Evolutionary conservation across 352 stramenopile species (phyloP).

Genomic region (Phytophthora agathidicida): DNA sequence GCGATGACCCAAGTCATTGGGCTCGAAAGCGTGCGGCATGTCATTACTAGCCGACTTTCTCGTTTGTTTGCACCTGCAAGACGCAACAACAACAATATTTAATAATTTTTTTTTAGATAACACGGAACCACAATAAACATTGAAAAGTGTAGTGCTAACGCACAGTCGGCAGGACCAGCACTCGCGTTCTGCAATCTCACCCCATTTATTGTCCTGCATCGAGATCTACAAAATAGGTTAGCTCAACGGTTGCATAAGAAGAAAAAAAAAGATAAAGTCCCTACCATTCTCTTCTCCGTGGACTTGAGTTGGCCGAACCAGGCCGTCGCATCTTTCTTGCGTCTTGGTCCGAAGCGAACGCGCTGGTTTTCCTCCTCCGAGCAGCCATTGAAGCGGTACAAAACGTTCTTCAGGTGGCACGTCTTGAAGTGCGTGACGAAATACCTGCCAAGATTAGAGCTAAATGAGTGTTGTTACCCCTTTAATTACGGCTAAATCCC

Average conservation of each 20-base stretch:
- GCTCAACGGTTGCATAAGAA: not conserved
- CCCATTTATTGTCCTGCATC: conserved; percentile 88
- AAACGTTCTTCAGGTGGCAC: conserved; percentile 78
- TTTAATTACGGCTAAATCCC: not conserved
- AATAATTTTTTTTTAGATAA: too few relatives aligned
- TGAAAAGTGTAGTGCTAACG: not conserved
- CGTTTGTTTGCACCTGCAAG: conserved; percentile 52
- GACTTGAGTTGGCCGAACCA: conserved; percentile 86
- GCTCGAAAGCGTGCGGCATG: conserved; percentile 65
- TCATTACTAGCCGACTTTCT: conserved; percentile 52
- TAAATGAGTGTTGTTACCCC: conserved; percentile 7
- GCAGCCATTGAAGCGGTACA: conserved; percentile 79
- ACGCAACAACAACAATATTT: not conserved
- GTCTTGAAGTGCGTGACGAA: conserved; percentile 86
- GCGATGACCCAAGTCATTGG: conserved; percentile 58
- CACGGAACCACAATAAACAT: not conserved
- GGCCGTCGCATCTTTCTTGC: conserved; percentile 68
- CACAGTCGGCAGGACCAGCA: conserved; percentile 78
- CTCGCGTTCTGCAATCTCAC: conserved; percentile 75
- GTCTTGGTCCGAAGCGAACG: conserved; percentile 69
- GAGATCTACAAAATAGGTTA: conserved; percentile 55
- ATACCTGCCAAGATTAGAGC: conserved; percentile 42
- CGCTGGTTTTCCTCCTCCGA: conserved; percentile 80
- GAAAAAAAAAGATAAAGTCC: not conserved
- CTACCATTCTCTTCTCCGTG: conserved; percentile 84